Base-by-base conservation (phyloP, 1,284 basidiomycete genomes). In the Hortiboletus rubellus region DNA sequence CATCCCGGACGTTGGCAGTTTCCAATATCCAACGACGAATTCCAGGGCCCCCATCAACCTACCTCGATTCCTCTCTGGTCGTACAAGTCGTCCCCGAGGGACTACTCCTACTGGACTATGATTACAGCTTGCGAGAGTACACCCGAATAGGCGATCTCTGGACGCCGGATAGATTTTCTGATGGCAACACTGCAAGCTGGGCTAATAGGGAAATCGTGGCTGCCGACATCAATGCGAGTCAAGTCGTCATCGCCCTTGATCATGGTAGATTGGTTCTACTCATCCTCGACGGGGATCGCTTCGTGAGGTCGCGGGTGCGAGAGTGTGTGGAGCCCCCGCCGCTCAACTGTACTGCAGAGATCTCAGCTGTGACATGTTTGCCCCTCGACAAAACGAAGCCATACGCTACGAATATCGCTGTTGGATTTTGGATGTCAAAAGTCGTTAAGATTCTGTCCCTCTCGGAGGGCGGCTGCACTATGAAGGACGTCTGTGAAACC, bases 361-460 rank as follows among this genome's bases (percentile, higher is more conserved):
- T 91, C 46, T 87, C 88, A 30, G 80, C 86, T 0, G 72, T 92
- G 31, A 86, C 86, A 2, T 85, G 87, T 60, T 66, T 74, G 5
- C 85, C 86, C 2, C 64, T 82, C 37, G 79, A 87, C 59, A 66
- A 73, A 0, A 63, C 73, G 7, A 80, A 81, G 60, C 65, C 71
- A 37, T 86, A 76, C 54, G 72, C 86, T 3, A 69, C 69, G 12
- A 66, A 80, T 42, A 74, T 87, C 17, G 84, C 84, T 0, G 82
- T 91, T 24, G 85, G 87, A 0, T 92, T 92, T 60, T 98, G 96
- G 94, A 79, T 79, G 27, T 81, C 82, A 2, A 85, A 88, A 59
- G 68, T 76, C 24, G 79, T 95, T 40, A 77, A 86, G 53, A 71
- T 96, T 49, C 77, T 90, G 51, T 71, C 74, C 1, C 67, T 87